Base-by-base conservation (phyloP, 2,329 filamentous ascomycete genomes). In the Fusarium subglutinans region DNA sequence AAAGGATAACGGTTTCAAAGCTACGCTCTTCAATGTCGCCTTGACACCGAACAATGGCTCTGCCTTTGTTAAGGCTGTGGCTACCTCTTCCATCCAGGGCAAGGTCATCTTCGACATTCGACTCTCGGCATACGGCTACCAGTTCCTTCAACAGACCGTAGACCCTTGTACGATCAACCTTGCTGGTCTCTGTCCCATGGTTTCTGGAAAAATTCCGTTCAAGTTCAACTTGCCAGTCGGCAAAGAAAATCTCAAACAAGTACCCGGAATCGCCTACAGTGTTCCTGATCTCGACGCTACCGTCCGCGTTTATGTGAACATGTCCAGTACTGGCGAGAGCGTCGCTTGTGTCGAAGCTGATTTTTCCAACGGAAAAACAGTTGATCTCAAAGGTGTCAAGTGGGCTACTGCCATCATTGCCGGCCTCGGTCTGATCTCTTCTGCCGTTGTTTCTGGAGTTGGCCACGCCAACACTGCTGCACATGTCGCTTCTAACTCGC, bases 401-500 rank as follows among this genome's bases (percentile, higher is more conserved):
- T 98, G 95, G 95, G 88, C 91, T 43, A 95, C 95, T 33, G 96
- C 96, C 66, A 87, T 97, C 76, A 95, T 98, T 78, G 94, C 94
- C 73, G 94, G 94, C 69, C 85, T 97, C 51, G 94, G 93, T 76
- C 87, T 98, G 53, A 87, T 94, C 55, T 92, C 94, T 14, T 98
- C 96, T 48, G 96, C 94, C 70, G 89, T 98, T 73, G 93, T 96
- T 37, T 98, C 95, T 35, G 95, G 95, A 38, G 86, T 98, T 9
- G 96, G 96, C 17, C 95, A 98, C 83, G 94, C 94, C 56, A 98
- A 98, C 82, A 96, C 96, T 10, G 95, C 96, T 53, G 95, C 96
- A 57, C 96, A 98, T 83, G 94, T 98, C 73, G 96, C 96, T 62
- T 93, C 95, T 63, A 98, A 97, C 80, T 94, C 96, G 8, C 89